Percentiles rank a stretch among this genome's conserved stretches.
Conservation (phyloP, 495 filamentous ascomycete species). For the Lindgomyces ingoldianus region DNA sequence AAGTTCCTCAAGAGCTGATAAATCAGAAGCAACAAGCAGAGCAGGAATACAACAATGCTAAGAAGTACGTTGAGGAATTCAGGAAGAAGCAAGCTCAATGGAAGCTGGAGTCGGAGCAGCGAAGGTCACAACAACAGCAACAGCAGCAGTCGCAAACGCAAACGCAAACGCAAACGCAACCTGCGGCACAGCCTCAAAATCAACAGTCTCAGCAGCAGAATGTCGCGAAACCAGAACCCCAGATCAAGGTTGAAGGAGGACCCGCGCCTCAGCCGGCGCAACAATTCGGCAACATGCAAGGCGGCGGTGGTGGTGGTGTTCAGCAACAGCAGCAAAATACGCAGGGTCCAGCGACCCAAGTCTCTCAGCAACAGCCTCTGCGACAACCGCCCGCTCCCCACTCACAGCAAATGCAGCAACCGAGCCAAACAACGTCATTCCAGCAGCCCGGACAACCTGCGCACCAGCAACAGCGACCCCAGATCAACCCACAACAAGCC, state of each 20-base stretch:
- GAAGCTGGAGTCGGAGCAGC: conserved; percentile 23
- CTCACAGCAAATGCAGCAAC: conserved; percentile 21
- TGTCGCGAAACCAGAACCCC: conserved; percentile 21
- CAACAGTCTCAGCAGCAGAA: conserved; percentile 4
- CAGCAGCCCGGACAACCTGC: conserved; percentile 16
- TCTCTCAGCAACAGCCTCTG: conserved; percentile 13
- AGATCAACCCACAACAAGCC: conserved; percentile 36
- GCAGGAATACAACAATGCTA: conserved; percentile 20
- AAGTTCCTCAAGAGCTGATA: conserved; percentile 28
- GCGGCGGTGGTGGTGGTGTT: conserved; percentile 6
- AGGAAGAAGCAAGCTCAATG: conserved; percentile 28
- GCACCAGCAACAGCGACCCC: conserved; percentile 31
- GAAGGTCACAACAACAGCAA: conserved; percentile 28
- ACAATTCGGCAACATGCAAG: conserved; percentile 21
- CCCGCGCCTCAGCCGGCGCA: conserved; percentile 1
- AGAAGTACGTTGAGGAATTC: conserved; percentile 32
- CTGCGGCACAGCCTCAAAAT: background rate
- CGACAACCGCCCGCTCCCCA: conserved; percentile 19
- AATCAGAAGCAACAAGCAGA: conserved; percentile 15
- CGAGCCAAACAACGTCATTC: conserved; percentile 11
- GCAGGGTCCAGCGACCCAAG: background rate
- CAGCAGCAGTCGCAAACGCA: conserved; percentile 12
- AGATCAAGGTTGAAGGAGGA: conserved; percentile 31
- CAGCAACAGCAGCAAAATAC: conserved; percentile 1
- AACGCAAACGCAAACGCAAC: conserved; percentile 8